These are phyloP conservation scores for Cyclotella sp. DNA, from an alignment of 108 stramenopile species.

Conservation along the genomic window DNA sequence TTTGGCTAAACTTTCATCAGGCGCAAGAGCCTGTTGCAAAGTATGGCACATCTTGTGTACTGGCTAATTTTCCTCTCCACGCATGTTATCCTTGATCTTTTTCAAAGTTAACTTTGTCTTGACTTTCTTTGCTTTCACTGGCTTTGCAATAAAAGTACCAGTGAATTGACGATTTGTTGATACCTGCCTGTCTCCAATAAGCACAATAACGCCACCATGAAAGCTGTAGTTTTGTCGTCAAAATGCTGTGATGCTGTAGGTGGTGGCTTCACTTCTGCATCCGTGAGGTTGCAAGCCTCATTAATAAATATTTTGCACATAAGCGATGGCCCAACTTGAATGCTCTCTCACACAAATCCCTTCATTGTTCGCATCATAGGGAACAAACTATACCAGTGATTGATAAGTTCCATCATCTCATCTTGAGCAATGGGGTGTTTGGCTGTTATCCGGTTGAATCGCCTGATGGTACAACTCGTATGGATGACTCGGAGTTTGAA, in stretches of 20 bases:
- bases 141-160: not conserved
- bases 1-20: not conserved
- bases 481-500: not conserved
- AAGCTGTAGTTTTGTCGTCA: not conserved
- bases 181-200: not conserved
- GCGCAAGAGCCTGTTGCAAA: not conserved
- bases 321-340: not conserved
- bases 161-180: not conserved
- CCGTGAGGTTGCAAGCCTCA: not conserved
- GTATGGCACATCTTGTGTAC: not conserved
- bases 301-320: slow-evolving; percentile 3
- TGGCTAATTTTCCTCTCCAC: not conserved
- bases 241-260: not conserved
- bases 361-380: not conserved
- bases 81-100: not conserved
- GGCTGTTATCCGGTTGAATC: not conserved
- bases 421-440: slow-evolving; percentile 15
- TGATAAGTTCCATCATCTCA: slow-evolving; percentile 17
- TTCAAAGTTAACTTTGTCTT: not conserved
- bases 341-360: not conserved
- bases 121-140: not conserved
- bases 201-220: not conserved
- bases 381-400: slow-evolving; percentile 1
- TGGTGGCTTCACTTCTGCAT: not conserved
- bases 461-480: not conserved